Conservation (phyloP, 2,329 filamentous ascomycete genomes). For the Fusarium sp. region DNA sequence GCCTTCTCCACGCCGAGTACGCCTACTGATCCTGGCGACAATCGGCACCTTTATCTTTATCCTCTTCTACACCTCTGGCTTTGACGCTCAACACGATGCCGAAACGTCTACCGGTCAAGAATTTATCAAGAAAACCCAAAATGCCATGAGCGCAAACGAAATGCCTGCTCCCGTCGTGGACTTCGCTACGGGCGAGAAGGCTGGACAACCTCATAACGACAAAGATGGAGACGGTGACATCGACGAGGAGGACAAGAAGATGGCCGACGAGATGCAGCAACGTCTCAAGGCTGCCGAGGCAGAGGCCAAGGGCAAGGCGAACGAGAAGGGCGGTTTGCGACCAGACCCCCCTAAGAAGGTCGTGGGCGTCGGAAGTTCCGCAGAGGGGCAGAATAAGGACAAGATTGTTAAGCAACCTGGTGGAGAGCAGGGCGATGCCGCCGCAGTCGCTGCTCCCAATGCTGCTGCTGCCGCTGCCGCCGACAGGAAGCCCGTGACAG, state of each 20-base stretch:
- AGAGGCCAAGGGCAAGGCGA: conserved; percentile 75
- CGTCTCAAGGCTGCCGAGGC: conserved; percentile 77
- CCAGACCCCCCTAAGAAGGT: conserved; percentile 70
- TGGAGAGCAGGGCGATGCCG: conserved; percentile 33
- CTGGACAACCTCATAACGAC: conserved; percentile 58
- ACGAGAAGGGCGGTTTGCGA: conserved; percentile 72
- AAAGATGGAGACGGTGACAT: conserved; percentile 67
- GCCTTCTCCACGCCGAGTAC: conserved; percentile 77
- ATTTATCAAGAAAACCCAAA: conserved; percentile 71
- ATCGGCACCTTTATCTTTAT: conserved; percentile 74
- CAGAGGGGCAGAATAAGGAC: conserved; percentile 60
- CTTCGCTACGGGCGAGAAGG: conserved; percentile 54
- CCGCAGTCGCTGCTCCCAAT: conserved; percentile 11
- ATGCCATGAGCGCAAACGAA: conserved; percentile 61
- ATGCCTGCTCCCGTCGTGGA: conserved; percentile 57
- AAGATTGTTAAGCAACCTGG: conserved; percentile 56
- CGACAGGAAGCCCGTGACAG: conserved; percentile 57
- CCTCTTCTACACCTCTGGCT: conserved; percentile 78
- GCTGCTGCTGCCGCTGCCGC: conserved; percentile 17
- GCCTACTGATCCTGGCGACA: conserved; percentile 73
- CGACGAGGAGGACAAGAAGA: conserved; percentile 67
- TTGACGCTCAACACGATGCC: conserved; percentile 63
- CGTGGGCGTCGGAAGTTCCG: conserved; percentile 70
- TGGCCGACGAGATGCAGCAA: conserved; percentile 65
- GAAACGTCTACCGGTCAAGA: conserved; percentile 61